Evolutionary conservation across 1,284 basidiomycete species (phyloP), one percentile per base, ranked within the genome.

Genomic region (Schizopora paradoxa): DNA sequence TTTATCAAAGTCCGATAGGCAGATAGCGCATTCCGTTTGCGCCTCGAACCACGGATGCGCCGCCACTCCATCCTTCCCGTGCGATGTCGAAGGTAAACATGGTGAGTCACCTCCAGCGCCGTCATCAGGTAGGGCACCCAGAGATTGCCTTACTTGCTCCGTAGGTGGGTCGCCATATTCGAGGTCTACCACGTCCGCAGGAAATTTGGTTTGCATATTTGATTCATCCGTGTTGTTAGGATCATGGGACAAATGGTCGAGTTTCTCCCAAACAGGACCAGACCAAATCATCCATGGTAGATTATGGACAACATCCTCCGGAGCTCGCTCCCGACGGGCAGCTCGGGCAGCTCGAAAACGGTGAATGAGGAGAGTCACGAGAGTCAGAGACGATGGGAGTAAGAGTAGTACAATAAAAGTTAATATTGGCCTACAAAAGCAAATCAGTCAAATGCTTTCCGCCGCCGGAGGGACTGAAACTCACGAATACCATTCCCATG

Each of bases 21-120:
- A 96, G 52, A 96, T 94, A 8, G 91, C 86, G 58, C 92, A 96
- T 61, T 95, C 90, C 35, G 69, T 57, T 57, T 89, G 86, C 5
- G 70, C 63, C 54, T 83, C 80, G 49, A 83, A 86, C 86, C 86
- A 89, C 5, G 81, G 75, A 44, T 77, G 76, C 22, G 69, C 62
- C 16, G 59, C 58, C 28, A 51, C 53, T 35, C 55, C 46, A 11
- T 54, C 47, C 27, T 41, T 41, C 6, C 66, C 60, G 37, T 68
- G 61, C 22, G 76, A 76, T 2, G 72, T 67, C 8, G 75, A 76
- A 2, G 73, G 65, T 61, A 54, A 34, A 47, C 49, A 49, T 52
- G 56, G 51, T 11, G 22, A 34, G 11, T 49, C 41, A 19, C 56
- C 54, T 43, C 55, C 54, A 10, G 51, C 39, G 7, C 39, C 43